Conservation (phyloP, 2,329 filamentous ascomycete genomes). For the Trichoderma lentiforme region DNA sequence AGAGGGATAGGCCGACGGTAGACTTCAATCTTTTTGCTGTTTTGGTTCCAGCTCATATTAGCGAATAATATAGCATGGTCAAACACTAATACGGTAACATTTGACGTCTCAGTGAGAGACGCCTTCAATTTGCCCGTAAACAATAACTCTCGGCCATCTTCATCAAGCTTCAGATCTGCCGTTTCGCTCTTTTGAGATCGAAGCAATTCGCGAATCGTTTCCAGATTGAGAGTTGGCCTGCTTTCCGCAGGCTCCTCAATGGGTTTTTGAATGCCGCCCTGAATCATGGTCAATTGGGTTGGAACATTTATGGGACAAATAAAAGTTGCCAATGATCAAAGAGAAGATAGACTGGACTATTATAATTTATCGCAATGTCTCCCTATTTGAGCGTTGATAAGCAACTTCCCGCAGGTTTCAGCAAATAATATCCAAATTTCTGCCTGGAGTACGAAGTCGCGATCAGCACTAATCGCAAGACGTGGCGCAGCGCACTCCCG, state of each 20-base stretch:
- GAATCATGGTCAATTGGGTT: background rate
- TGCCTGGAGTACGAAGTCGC: background rate
- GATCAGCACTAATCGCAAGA: background rate
- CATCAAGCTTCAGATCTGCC: background rate
- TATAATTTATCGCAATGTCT: background rate
- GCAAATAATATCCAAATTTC: background rate
- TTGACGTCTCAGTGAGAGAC: background rate
- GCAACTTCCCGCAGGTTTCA: background rate
- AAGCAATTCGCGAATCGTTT: background rate
- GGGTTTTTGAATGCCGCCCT: background rate
- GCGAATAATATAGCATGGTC: background rate
- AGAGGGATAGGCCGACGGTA: background rate
- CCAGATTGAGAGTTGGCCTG: background rate
- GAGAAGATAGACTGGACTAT: no score
- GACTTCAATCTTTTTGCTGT: background rate
- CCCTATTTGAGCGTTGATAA: background rate
- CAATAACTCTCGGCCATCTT: background rate
- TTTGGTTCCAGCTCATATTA: background rate
- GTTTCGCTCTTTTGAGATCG: background rate
- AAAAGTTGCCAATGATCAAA: no score
- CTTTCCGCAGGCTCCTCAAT: background rate
- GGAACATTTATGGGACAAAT: no score
- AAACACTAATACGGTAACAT: background rate
- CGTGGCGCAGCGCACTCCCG: background rate
- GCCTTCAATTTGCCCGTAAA: background rate